Percentiles rank a stretch among this genome's conserved stretches.
Evolutionary conservation across 495 filamentous ascomycete genomes (phyloP).

Genomic region (Echria macrotheca): DNA sequence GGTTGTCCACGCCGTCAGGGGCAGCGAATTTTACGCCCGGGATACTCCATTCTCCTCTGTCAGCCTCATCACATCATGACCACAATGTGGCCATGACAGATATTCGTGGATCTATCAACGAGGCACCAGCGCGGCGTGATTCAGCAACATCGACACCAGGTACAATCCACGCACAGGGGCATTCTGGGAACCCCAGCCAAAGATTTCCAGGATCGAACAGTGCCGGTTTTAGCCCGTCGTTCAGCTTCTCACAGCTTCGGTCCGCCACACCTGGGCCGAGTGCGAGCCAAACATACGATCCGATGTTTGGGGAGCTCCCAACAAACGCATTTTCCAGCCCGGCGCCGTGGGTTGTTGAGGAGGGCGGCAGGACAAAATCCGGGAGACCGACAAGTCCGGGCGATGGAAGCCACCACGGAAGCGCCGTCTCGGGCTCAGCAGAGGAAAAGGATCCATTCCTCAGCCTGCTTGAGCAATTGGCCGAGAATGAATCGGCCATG

Average conservation of each 20-base stretch:
- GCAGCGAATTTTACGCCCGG: slow-evolving; percentile 24
- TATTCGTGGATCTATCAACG: slow-evolving; percentile 22
- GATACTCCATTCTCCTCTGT: slow-evolving; percentile 27
- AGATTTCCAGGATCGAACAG: too few relatives aligned
- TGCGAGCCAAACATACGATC: slow-evolving; percentile 39
- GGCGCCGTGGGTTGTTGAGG: slow-evolving; percentile 38
- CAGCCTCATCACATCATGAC: slow-evolving; percentile 20
- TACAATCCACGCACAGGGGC: too few relatives aligned
- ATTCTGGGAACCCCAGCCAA: too few relatives aligned
- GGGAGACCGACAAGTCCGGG: slow-evolving; percentile 32
- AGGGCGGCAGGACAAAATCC: slow-evolving; percentile 19
- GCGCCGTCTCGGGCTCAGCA: slow-evolving; percentile 27
- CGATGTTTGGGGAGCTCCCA: slow-evolving; percentile 50
- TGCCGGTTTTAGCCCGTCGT: slow-evolving; percentile 21
- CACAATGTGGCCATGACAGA: slow-evolving; percentile 10
- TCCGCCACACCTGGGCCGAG: slow-evolving; percentile 17
- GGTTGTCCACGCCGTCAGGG: slow-evolving; percentile 27
- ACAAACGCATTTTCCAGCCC: slow-evolving; percentile 43
- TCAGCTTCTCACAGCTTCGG: slow-evolving; percentile 19
- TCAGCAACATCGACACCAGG: slow-evolving; percentile 2
- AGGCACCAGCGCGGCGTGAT: slow-evolving; percentile 6
- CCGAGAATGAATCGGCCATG: slow-evolving; percentile 61
- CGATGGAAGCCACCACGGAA: slow-evolving; percentile 34
- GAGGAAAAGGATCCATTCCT: slow-evolving; percentile 76
- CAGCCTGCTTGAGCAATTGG: slow-evolving; percentile 71